phyloP scores from a whole-genome alignment of 805 yeast species.

The Saccharomyces mikatae region DNA sequence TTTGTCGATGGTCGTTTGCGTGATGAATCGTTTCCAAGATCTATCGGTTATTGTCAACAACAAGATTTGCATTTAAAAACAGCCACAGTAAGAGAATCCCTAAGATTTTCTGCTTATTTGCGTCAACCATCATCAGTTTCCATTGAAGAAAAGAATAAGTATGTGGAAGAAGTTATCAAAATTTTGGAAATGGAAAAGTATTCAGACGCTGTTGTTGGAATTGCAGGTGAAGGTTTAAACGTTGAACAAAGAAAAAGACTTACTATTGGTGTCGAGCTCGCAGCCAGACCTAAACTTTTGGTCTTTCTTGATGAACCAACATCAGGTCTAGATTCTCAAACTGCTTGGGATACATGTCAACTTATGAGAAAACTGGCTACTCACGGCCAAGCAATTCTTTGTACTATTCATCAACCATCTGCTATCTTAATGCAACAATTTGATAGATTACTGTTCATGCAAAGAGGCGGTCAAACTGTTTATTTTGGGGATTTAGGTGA shows the following conservation, averaged over 20 bases:
- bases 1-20: constrained; percentile 46
- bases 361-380: constrained; percentile 50
- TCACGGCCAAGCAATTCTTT: constrained; percentile 59
- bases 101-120: constrained; percentile 48
- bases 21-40: constrained; percentile 42
- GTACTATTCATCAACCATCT: constrained; percentile 66
- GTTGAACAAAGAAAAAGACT: constrained; percentile 54
- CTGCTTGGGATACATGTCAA: constrained; percentile 53
- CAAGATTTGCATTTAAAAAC: constrained; percentile 55
- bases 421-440: constrained; percentile 53
- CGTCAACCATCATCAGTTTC: constrained; percentile 47
- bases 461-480: constrained; percentile 62
- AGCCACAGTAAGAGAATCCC: constrained; percentile 62
- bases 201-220: constrained; percentile 65
- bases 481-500: constrained; percentile 61
- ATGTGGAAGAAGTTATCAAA: constrained; percentile 54
- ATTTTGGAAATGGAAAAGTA: constrained; percentile 54
- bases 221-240: constrained; percentile 53
- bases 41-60: constrained; percentile 60
- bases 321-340: constrained; percentile 56
- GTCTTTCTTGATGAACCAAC: constrained; percentile 59
- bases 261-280: constrained; percentile 57
- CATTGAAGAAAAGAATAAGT: constrained; percentile 44
- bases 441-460: constrained; percentile 52
- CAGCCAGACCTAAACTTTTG: constrained; percentile 50